These are phyloP conservation scores for Lasiodiplodia hormozganensis DNA, from an alignment of 2,329 filamentous ascomycete species.

Conservation along the genomic window DNA sequence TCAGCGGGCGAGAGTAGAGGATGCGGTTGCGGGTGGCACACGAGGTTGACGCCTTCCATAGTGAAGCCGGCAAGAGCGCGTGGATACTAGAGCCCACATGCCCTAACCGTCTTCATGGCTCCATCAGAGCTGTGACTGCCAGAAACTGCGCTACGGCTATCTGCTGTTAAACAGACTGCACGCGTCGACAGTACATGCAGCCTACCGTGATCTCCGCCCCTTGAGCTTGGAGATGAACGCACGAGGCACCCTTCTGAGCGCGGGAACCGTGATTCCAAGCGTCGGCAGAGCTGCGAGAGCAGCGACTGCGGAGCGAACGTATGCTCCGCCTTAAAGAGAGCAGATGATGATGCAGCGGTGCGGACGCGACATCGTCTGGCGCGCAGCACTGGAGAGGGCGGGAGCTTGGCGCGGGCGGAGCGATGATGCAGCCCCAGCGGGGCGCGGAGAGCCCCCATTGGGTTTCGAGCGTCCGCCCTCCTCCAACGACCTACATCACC, in stretches of 20 bases:
- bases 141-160: neutral
- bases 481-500: constrained; percentile 29
- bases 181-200: neutral
- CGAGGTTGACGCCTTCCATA: constrained; percentile 21
- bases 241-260: constrained; percentile 8
- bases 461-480: constrained; percentile 28
- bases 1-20: neutral
- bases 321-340: neutral
- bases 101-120: neutral
- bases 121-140: constrained; percentile 1
- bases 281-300: too few relatives aligned
- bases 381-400: constrained; percentile 1
- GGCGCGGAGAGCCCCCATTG: constrained; percentile 27
- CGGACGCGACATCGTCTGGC: neutral
- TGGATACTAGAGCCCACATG: neutral
- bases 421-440: constrained; percentile 26
- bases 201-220: constrained; percentile 20
- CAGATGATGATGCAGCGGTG: neutral
- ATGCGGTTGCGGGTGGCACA: constrained; percentile 5
- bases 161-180: neutral
- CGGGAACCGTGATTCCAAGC: neutral
- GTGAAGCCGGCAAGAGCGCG: constrained; percentile 19
- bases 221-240: constrained; percentile 11
- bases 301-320: neutral
- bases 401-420: constrained; percentile 28